Base-by-base conservation (phyloP, 2,329 filamentous ascomycete species). In the Torrubiellomyces zombiae region DNA sequence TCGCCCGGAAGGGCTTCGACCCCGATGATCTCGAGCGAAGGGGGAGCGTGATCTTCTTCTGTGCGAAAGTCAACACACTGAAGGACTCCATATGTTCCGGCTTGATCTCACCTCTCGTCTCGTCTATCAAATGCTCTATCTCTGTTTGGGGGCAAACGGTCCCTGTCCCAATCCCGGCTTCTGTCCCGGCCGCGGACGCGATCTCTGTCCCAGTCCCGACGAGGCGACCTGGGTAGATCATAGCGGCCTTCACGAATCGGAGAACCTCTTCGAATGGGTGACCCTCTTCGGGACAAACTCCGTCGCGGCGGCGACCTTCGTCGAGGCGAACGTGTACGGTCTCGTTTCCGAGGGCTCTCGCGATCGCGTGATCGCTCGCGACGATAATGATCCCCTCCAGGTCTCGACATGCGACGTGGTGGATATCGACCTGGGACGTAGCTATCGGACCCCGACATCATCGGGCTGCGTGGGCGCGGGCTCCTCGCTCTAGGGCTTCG, bases 31-130 rank as follows among this genome's bases (percentile, higher is more conserved):
- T 39, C 60, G 50, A 19, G 53, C 52, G 29, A 54, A 56, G 2
- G 65, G 64, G 17, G 65, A 69, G 23, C 66, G 55, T 14, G 66
- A 70, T 36, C 65, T 53, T 32, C 62, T 55, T 43, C 61, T 64
- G 34, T 33, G 17, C 18, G n/a, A 14, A 11, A 14, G 20, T 22
- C 32, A 31, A 45, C 27, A 42, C 34, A 17, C 13, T 31, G 18
- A 24, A 9, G 10, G 14, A n/a, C 9, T 19, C 17, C 19, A 26
- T 4, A 18, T 11, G 9, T 8, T n/a, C 12, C 14, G 18, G 20
- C 13, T 7, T 7, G 9, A 25, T 21, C 43, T 38, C 31, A 51
- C 47, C 53, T 47, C 18, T 56, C 52, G 27, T 61, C 56, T 9
- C 58, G 54, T 27, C 45, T 48, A 26, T 52, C 55, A 21, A 50